Evolutionary conservation across 2,329 filamentous ascomycete genomes (phyloP).

Genomic region (Raffaelea ambrosiae): DNA sequence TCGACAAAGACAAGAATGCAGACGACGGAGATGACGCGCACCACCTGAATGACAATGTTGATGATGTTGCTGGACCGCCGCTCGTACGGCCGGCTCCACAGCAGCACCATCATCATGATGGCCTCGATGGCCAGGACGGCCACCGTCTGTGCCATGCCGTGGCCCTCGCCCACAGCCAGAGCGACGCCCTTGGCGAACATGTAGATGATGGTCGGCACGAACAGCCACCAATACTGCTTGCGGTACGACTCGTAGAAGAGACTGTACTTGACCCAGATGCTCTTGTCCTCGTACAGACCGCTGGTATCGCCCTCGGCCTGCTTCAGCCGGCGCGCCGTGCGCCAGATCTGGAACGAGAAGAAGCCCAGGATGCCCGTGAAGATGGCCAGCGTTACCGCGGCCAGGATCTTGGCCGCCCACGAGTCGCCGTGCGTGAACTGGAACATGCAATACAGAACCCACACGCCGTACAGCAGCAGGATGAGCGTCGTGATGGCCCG

Average conservation of each 20-base stretch:
- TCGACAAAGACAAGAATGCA: constrained; percentile 93
- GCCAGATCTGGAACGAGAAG: constrained; percentile 79
- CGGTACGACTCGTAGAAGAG: constrained; percentile 96
- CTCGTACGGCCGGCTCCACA: constrained; percentile 82
- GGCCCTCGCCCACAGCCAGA: constrained; percentile 75
- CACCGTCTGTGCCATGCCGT: constrained; percentile 73
- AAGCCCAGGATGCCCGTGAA: constrained; percentile 78
- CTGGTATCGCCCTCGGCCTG: constrained; percentile 63
- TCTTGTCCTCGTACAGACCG: constrained; percentile 78
- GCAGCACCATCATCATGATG: constrained; percentile 66
- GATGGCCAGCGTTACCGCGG: constrained; percentile 67
- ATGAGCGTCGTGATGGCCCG: constrained; percentile 87
- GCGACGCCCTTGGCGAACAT: constrained; percentile 83
- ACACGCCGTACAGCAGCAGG: constrained; percentile 84
- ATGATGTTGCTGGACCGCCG: constrained; percentile 83
- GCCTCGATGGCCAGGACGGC: constrained; percentile 76
- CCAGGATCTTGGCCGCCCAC: constrained; percentile 81
- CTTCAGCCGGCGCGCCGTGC: constrained; percentile 65
- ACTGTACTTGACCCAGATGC: constrained; percentile 90
- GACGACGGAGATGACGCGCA: constrained; percentile 78
- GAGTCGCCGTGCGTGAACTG: constrained; percentile 92
- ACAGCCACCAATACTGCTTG: constrained; percentile 94
- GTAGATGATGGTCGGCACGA: constrained; percentile 82
- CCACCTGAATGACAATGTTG: constrained; percentile 84
- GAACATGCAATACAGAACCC: constrained; percentile 93